These are phyloP conservation scores for Prunus dulcis DNA, from an alignment of 306 rosid species.

Conservation along the genomic window DNA sequence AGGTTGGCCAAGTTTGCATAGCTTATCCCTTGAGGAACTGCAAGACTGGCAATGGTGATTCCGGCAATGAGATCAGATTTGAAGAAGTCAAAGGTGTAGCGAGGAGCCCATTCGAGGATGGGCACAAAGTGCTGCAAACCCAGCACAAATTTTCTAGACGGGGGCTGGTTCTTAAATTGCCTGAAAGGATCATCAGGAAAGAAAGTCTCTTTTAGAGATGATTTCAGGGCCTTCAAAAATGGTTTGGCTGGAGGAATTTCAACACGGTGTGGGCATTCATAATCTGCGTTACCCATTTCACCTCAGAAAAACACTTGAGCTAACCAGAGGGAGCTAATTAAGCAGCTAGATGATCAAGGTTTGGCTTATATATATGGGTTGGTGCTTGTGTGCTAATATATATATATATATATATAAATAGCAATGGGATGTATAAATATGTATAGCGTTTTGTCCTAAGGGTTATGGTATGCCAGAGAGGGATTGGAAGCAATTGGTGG, in stretches of 20 bases:
- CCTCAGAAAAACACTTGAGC: background rate
- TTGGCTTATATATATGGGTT: background rate
- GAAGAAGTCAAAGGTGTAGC: conserved; percentile 53
- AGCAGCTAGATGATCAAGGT: background rate
- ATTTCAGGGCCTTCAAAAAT: conserved; percentile 40
- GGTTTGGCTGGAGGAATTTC: conserved; percentile 63
- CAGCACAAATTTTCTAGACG: conserved; percentile 24
- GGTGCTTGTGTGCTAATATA: too few relatives aligned
- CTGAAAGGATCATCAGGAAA: conserved; percentile 85
- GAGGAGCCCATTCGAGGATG: conserved; percentile 77
- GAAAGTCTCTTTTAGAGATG: conserved; percentile 72
- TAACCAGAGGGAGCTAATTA: background rate
- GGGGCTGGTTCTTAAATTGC: conserved; percentile 56
- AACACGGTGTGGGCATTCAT: conserved; percentile 41
- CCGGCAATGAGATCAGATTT: conserved; percentile 80
- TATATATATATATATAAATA: background rate
- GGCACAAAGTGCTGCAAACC: conserved; percentile 70
- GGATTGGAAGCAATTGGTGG: background rate
- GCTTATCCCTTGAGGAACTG: conserved; percentile 98
- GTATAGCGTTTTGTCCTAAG: background rate
- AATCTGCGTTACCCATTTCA: conserved; percentile 53
- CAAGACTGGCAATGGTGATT: conserved; percentile 90
- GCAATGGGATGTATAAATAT: background rate
- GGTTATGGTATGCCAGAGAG: background rate
- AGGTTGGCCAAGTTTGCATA: conserved; percentile 83